Base-by-base conservation (phyloP, 1,139 yeast species). In the Debaryomyces udenii region DNA sequence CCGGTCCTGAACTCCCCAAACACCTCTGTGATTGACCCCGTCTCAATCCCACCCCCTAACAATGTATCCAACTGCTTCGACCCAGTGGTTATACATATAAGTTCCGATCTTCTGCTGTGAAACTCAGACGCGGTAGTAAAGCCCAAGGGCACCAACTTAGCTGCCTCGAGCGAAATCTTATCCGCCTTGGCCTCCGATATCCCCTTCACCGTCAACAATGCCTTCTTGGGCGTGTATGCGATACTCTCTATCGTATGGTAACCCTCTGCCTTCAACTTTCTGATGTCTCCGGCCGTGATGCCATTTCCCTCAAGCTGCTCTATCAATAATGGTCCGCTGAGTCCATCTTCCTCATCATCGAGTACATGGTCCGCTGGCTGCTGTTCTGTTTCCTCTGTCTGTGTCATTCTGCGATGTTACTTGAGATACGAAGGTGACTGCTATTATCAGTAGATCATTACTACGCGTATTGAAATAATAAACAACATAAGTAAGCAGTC, bases 1-100 rank as follows among this genome's bases (percentile, higher is more conserved):
- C 99, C 99, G 1, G 99, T 93, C 66, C 99, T 81, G 62, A 91
- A 94, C 65, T 93, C 99, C 31, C 99, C 99, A 70, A 89, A 93
- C 7, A 91, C 80, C 64, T 93, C 99, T 0, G 99, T 93, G 51
- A 94, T 86, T 1, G 96, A 86, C 2, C 99, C 99, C 0, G 99
- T 93, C 64, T 93, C 99, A 39, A 93, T 78, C 23, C 99, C 99
- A 38, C 99, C 99, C 9, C 97, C 98, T 26, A 94, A 70, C 41
- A 94, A 72, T 1, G 97, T 90, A 61, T 93, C 99, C 42, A 93
- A 73, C 56, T 90, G 95, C 57, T 90, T 89, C 4, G 98, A 90
- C 1, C 99, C 99, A 0, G 99, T 91, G 3, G 98, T 89, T 44
- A 93, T 72, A 56, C 97, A 87, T 43, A 93, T 90, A 63, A 93